Evolutionary conservation across 257 asterid genomes (phyloP).

Genomic region (Leptodermis oblonga): DNA sequence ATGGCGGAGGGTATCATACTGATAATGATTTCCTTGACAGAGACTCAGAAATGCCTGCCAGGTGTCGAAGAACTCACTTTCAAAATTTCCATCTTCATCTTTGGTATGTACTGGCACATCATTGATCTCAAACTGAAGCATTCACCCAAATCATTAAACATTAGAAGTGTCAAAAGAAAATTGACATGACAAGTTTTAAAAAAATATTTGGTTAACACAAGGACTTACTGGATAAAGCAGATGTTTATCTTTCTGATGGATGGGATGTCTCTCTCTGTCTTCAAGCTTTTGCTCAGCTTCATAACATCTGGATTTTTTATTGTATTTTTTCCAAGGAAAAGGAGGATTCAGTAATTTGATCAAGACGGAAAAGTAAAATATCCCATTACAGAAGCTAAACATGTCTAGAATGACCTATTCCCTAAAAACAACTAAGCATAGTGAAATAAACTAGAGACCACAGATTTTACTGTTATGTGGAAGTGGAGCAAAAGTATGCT

Average conservation of each 20-base stretch:
- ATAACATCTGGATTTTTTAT: constrained; percentile 55
- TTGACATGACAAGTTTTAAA: neutral
- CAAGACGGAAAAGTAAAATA: neutral
- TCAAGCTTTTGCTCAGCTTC: constrained; percentile 80
- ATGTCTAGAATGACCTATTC: neutral
- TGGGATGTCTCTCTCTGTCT: constrained; percentile 89
- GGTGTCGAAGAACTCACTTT: constrained; percentile 98
- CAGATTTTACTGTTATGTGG: neutral
- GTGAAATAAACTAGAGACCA: neutral
- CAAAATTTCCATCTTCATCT: constrained; percentile 82
- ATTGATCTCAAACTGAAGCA: constrained; percentile 59
- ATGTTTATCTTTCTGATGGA: constrained; percentile 75
- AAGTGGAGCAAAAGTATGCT: neutral
- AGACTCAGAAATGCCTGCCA: constrained; percentile 97
- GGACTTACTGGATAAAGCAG: constrained; percentile 71
- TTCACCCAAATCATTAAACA: constrained; percentile 16
- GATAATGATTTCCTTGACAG: constrained; percentile 98
- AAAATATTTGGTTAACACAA: neutral
- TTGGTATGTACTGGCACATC: constrained; percentile 75
- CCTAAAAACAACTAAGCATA: neutral
- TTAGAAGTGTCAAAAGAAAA: constrained; percentile 2
- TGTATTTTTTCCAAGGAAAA: neutral
- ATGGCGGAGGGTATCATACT: constrained; percentile 93
- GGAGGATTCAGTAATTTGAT: neutral
- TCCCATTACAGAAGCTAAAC: neutral